Conservation (phyloP, 768 basidiomycete species). For the Kondoa malvinella region DNA sequence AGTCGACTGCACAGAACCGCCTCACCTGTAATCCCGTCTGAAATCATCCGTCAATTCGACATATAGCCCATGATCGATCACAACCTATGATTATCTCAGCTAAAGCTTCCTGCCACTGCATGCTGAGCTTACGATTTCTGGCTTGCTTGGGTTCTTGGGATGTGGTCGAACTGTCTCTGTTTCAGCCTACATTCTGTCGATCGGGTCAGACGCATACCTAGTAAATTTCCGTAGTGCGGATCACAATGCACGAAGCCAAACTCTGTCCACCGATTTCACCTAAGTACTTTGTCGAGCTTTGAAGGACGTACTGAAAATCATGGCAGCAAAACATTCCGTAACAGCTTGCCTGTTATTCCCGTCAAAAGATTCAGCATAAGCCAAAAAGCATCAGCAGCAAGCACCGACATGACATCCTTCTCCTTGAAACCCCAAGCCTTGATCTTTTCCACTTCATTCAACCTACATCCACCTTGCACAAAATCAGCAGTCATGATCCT, state of each 20-base stretch:
- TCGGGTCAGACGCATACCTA: slow-evolving; percentile 8
- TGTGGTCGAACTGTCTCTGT: slow-evolving; percentile 47
- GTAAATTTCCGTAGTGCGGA: slow-evolving; percentile 37
- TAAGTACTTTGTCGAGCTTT: slow-evolving; percentile 34
- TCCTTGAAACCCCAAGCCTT: slow-evolving; percentile 40
- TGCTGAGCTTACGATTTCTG: slow-evolving; percentile 31
- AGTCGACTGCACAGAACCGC: neutral
- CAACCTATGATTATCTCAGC: slow-evolving; percentile 39
- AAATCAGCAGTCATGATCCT: slow-evolving; percentile 61
- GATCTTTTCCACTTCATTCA: slow-evolving; percentile 33
- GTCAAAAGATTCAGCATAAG: neutral
- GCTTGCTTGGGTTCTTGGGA: slow-evolving; percentile 39
- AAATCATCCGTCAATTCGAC: slow-evolving; percentile 53
- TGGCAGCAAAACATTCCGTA: slow-evolving; percentile 25
- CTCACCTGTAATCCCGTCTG: slow-evolving; percentile 50
- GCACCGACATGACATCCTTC: slow-evolving; percentile 71
- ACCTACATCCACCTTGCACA: slow-evolving; percentile 24
- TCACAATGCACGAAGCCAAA: slow-evolving; percentile 39
- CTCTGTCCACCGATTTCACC: neutral
- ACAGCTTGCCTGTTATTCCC: neutral
- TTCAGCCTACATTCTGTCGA: neutral
- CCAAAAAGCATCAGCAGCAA: neutral
- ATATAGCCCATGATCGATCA: slow-evolving; percentile 86
- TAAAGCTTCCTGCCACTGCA: neutral
- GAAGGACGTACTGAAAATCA: slow-evolving; percentile 83